Conservation (phyloP, 176 grass and related monocot genomes). For the Saccharum officinarum region DNA sequence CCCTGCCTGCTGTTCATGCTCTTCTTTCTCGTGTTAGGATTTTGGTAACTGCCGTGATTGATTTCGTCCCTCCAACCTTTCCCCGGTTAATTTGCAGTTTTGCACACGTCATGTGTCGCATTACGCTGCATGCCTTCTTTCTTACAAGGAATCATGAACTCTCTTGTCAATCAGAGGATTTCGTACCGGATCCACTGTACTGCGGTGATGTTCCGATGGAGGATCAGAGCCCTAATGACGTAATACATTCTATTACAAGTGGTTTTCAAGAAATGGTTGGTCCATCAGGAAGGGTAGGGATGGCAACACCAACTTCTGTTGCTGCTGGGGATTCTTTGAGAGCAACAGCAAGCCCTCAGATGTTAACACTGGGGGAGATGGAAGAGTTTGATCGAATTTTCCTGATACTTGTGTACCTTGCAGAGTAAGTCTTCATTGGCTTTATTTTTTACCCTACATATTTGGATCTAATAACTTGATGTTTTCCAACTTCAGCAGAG, state of each 20-base stretch:
- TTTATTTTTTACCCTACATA: not conserved
- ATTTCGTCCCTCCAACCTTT: too few relatives aligned
- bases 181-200: not conserved
- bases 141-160: not conserved
- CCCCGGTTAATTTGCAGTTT: too few relatives aligned
- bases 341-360: slow-evolving; percentile 17
- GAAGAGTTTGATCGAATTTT: slow-evolving; percentile 56
- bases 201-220: not conserved
- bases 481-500: not conserved
- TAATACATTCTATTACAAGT: not conserved
- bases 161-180: slow-evolving; percentile 33
- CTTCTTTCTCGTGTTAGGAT: too few relatives aligned
- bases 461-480: not conserved
- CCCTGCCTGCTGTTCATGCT: too few relatives aligned
- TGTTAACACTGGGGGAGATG: slow-evolving; percentile 50
- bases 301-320: not conserved
- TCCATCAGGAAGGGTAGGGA: not conserved
- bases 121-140: not conserved
- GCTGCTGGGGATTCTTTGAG: too few relatives aligned
- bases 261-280: not conserved
- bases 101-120: not conserved
- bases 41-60: too few relatives aligned
- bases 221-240: not conserved
- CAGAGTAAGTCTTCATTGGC: slow-evolving; percentile 30
- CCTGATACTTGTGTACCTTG: slow-evolving; percentile 40